These are phyloP conservation scores for Schizosaccharomyces octosporus DNA, from an alignment of 805 yeast genomes.

Conservation along the genomic window DNA sequence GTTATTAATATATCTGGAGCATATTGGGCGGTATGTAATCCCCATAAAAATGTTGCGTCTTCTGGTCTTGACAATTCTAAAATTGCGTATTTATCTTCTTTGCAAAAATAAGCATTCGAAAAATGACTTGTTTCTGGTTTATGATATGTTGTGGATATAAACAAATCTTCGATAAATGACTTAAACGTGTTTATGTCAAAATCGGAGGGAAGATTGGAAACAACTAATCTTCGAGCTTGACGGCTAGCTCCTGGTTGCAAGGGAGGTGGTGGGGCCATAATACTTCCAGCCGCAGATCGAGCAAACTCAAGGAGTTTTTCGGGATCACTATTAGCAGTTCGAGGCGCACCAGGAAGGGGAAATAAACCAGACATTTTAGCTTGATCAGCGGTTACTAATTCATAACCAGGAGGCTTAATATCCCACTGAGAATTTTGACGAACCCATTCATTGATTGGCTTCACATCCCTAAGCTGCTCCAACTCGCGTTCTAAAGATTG, in stretches of 20 bases:
- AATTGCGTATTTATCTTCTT: constrained; percentile 14
- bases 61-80: constrained; percentile 27
- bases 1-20: constrained; percentile 13
- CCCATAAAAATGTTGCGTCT: constrained; percentile 30
- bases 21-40: constrained; percentile 14
- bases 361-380: constrained; percentile 63
- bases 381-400: constrained; percentile 43
- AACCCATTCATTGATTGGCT: constrained; percentile 27
- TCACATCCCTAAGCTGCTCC: constrained; percentile 14
- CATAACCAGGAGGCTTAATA: constrained; percentile 44
- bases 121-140: not conserved
- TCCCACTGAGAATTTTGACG: constrained; percentile 43
- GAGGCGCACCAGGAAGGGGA: constrained; percentile 44
- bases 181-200: constrained; percentile 4
- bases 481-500: constrained; percentile 10
- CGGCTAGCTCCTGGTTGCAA: constrained; percentile 7
- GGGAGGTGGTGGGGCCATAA: constrained; percentile 6
- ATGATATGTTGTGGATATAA: constrained; percentile 3
- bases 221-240: constrained; percentile 8
- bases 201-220: constrained; percentile 5
- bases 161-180: constrained; percentile 5
- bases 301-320: constrained; percentile 4
- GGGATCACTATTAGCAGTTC: constrained; percentile 6
- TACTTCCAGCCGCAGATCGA: constrained; percentile 3
- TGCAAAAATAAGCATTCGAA: not conserved